Conservation (phyloP, 768 basidiomycete species). For the Porpolomopsis calyptriformis region DNA sequence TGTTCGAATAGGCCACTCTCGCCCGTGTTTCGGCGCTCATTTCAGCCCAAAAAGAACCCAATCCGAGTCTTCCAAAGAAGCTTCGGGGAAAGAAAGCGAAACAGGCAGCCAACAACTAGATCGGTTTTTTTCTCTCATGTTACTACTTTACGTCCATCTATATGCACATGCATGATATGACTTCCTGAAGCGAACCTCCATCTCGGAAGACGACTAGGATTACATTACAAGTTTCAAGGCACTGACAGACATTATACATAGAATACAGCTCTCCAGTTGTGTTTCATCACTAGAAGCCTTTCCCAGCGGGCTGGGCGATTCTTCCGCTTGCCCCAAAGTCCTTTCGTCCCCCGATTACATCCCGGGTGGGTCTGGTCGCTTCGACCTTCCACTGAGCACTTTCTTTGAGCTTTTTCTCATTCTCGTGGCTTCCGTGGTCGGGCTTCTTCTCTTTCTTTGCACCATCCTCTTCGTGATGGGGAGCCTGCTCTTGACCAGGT, state of each 20-base stretch:
- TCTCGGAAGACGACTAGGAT: too few species aligned
- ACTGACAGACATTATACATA: too few species aligned
- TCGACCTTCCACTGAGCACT: constrained; percentile 37
- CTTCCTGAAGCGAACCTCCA: too few species aligned
- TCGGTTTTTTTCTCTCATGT: constrained; percentile 17
- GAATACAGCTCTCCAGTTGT: too few species aligned
- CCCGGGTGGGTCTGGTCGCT: constrained; percentile 38
- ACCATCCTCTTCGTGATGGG: constrained; percentile 35
- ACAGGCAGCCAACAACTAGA: constrained; percentile 13
- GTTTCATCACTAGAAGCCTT: too few species aligned
- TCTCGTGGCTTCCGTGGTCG: constrained; percentile 28
- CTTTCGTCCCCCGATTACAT: constrained; percentile 22
- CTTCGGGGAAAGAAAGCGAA: constrained; percentile 57
- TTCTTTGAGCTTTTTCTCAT: constrained; percentile 37
- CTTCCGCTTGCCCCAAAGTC: constrained; percentile 36
- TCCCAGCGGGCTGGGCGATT: constrained; percentile 51
- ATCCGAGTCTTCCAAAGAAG: constrained; percentile 57
- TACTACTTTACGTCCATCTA: constrained; percentile 21
- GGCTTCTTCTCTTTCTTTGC: constrained; percentile 43
- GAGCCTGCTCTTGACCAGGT: constrained; percentile 26
- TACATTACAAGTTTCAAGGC: too few species aligned
- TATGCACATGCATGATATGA: background rate
- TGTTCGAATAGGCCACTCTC: constrained; percentile 47
- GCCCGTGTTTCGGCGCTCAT: constrained; percentile 68
- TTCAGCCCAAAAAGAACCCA: constrained; percentile 62